Percentiles rank a stretch among this genome's conserved stretches.
Conservation (phyloP, 345 rosid species). For the Salix suchowensis region DNA sequence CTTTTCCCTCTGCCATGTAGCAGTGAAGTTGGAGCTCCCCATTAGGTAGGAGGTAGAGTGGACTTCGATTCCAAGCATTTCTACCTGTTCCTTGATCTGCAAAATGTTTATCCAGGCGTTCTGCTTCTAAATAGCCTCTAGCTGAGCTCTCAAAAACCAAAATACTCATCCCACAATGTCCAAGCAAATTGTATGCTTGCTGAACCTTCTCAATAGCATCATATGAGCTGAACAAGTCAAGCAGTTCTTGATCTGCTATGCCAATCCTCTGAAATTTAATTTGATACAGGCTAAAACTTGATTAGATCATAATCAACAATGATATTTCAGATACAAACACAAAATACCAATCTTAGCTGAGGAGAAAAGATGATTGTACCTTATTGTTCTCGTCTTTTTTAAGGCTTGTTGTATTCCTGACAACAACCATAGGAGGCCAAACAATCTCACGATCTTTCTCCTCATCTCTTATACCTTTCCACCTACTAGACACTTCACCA, state of each 20-base stretch:
- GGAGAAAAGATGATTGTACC: constrained; percentile 32
- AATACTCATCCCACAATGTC: constrained; percentile 63
- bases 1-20: constrained; percentile 63
- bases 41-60: constrained; percentile 30
- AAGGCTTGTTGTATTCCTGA: constrained; percentile 53
- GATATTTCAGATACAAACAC: not conserved
- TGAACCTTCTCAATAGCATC: constrained; percentile 55
- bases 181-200: constrained; percentile 67
- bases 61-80: constrained; percentile 46
- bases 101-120: constrained; percentile 57
- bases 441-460: constrained; percentile 64
- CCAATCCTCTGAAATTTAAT: constrained; percentile 58
- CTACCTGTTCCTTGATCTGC: constrained; percentile 59
- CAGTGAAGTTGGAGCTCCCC: constrained; percentile 76
- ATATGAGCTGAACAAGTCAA: constrained; percentile 56
- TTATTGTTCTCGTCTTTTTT: constrained; percentile 62
- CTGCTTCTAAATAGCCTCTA: constrained; percentile 72
- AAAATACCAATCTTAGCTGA: not conserved
- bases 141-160: constrained; percentile 67
- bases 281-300: not conserved
- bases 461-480: constrained; percentile 59
- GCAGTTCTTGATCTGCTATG: constrained; percentile 72
- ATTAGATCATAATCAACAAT: not conserved
- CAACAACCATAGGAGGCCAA: constrained; percentile 91
- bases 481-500: constrained; percentile 57